A percentile compares a stretch with the other conserved stretches of the same genome.
Conservation (phyloP, 2,329 filamentous ascomycete species). For the Penicillium concentricum region DNA sequence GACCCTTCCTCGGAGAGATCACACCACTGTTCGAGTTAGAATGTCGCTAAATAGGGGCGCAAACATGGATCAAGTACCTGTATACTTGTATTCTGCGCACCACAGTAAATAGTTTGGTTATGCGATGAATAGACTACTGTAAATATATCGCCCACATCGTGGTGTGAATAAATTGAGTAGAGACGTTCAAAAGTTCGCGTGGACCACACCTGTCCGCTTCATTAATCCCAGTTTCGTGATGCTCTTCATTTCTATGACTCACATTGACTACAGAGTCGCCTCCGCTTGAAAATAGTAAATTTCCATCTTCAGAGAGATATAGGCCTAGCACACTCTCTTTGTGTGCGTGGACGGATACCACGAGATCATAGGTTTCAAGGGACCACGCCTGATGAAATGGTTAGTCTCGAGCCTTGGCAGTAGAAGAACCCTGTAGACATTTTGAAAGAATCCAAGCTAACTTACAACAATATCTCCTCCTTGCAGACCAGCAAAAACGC, state of each 20-base stretch:
- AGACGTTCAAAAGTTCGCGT: constrained; percentile 71
- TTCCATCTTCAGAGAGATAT: constrained; percentile 71
- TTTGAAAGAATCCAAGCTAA: constrained; percentile 4
- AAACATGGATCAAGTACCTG: constrained; percentile 51
- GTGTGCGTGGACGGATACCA: constrained; percentile 79
- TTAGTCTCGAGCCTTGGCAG: constrained; percentile 10
- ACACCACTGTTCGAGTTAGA: constrained; percentile 63
- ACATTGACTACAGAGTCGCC: constrained; percentile 91
- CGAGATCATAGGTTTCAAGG: constrained; percentile 79
- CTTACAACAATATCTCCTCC: constrained; percentile 81
- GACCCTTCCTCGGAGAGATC: constrained; percentile 62
- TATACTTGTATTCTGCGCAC: constrained; percentile 90
- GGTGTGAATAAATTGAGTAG: constrained; percentile 88
- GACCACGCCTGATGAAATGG: constrained; percentile 66
- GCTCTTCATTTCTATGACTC: constrained; percentile 17
- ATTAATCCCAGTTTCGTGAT: constrained; percentile 10
- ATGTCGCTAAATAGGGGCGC: neutral
- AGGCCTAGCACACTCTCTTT: constrained; percentile 87
- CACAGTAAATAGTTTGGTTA: constrained; percentile 81
- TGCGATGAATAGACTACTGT: constrained; percentile 84
- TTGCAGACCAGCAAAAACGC: constrained; percentile 89
- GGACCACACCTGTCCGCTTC: constrained; percentile 67
- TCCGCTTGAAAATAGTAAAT: constrained; percentile 84
- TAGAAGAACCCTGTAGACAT: neutral
- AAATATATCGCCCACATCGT: constrained; percentile 94